Base-by-base conservation (phyloP, 305 asterid genomes). In the Fraxinus dipetala region DNA sequence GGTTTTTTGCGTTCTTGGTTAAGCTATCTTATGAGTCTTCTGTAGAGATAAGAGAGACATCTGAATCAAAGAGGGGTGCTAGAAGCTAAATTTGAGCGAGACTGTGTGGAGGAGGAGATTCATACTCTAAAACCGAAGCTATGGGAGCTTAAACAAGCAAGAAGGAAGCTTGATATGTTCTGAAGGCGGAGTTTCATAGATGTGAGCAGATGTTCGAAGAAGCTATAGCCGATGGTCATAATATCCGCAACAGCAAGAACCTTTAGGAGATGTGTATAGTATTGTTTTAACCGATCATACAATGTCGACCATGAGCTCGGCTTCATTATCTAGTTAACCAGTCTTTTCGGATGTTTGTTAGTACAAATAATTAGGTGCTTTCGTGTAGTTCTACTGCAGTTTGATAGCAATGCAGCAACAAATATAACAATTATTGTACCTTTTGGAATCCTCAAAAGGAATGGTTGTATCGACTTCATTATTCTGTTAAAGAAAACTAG, bases 1-100 rank as follows among this genome's bases (percentile, higher is more conserved):
- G 13, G 0, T 76, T 80, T 80, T 80, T 22, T 80, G 24, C 82
- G 22, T 31, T 65, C 48, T 36, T 43, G 82, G 34, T n/a, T 80
- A 13, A 13, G 18, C 13, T 63, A 76, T 35, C 79, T 84, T 48
- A 2, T 30, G 1, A 18, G 1, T 26, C 36, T 79, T 65, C 80
- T 63, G 8, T 20, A 22, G 26, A 6, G 32, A 20, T 9, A 22
- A 63, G 72, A 63, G 72, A 63, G 72, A 20, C 31, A 6, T 10
- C 32, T 18, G 31, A 24, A 24, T 22, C 5, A 24, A 2, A 63
- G 72, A 10, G 14, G 34, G 24, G 28, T 24, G 31, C 5, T 6
- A 38, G 72, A 63, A 24, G 72, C 72, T 63, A 63, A 7, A 5
- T 22, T 22, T 20, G 14, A 63, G 72, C 1, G 72, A 24, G 34